Conservation (phyloP, 306 rosid species). For the Betula pendula region DNA sequence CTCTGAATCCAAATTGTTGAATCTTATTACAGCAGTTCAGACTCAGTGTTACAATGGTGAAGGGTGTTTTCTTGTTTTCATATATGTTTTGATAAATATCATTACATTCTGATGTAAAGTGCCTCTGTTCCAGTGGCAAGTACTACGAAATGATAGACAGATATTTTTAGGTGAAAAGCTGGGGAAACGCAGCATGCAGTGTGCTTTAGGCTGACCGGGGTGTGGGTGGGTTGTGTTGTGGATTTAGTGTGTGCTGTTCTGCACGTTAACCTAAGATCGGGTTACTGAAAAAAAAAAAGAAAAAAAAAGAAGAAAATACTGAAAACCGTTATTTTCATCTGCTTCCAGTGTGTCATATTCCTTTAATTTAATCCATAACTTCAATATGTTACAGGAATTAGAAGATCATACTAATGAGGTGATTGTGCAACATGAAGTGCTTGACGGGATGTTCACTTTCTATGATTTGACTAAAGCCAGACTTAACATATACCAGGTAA, state of each 20-base stretch:
- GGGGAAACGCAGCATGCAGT: not conserved
- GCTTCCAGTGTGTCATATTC: not conserved
- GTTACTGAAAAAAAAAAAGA: not conserved
- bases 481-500: conserved; percentile 83
- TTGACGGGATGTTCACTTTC: conserved; percentile 88
- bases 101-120: not conserved
- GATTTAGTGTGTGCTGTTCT: not conserved
- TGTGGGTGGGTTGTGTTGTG: not conserved
- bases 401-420: conserved; percentile 85
- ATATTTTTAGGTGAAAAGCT: not conserved
- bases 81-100: not conserved
- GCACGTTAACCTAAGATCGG: not conserved
- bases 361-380: conserved; percentile 7
- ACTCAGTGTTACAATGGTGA: not conserved
- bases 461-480: conserved; percentile 68
- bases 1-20: not conserved
- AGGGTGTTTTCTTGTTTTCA: not conserved
- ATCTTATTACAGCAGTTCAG: not conserved
- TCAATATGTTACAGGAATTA: conserved; percentile 63
- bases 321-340: not conserved
- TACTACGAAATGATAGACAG: not conserved
- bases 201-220: not conserved
- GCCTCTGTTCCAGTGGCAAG: not conserved
- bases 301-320: no score
- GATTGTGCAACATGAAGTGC: conserved; percentile 72